These are phyloP conservation scores for Macadamia integrifolia DNA, from an alignment of 164 flowering plant species.

Conservation along the genomic window DNA sequence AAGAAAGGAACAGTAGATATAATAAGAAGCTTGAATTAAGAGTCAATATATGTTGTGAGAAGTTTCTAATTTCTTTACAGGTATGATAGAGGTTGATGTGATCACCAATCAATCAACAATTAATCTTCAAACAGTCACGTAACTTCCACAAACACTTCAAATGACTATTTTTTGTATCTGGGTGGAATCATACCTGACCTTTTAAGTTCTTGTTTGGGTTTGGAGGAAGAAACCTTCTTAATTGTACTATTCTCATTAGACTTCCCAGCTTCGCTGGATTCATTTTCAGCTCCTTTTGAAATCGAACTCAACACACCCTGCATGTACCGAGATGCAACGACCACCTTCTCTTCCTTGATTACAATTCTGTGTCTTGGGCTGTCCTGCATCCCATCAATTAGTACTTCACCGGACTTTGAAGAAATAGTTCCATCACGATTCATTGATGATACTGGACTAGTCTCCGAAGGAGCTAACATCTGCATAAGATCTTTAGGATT, in stretches of 20 bases:
- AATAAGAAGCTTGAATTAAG: no score
- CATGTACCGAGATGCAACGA: slow-evolving; percentile 88
- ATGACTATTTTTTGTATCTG: neutral
- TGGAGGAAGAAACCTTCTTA: slow-evolving; percentile 29
- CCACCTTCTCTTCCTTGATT: slow-evolving; percentile 82
- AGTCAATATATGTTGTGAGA: no score
- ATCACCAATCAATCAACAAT: no score
- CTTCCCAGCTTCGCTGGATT: slow-evolving; percentile 23
- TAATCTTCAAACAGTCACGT: no score
- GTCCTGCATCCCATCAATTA: slow-evolving; percentile 27
- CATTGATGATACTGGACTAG: slow-evolving; percentile 13
- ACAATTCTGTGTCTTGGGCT: slow-evolving; percentile 43
- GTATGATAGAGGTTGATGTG: neutral
- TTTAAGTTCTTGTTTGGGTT: slow-evolving; percentile 46
- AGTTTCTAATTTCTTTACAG: neutral
- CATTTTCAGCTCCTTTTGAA: slow-evolving; percentile 27
- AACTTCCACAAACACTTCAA: no score
- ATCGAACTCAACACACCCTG: slow-evolving; percentile 42
- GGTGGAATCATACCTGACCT: slow-evolving; percentile 51
- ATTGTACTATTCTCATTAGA: slow-evolving; percentile 29
- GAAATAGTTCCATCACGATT: slow-evolving; percentile 23
- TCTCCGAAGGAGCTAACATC: slow-evolving; percentile 56
- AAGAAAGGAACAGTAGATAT: neutral
- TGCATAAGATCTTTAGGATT: slow-evolving; percentile 92
- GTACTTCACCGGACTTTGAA: slow-evolving; percentile 21